Conservation (phyloP, 768 basidiomycete species). For the Lactarius hengduanensis region DNA sequence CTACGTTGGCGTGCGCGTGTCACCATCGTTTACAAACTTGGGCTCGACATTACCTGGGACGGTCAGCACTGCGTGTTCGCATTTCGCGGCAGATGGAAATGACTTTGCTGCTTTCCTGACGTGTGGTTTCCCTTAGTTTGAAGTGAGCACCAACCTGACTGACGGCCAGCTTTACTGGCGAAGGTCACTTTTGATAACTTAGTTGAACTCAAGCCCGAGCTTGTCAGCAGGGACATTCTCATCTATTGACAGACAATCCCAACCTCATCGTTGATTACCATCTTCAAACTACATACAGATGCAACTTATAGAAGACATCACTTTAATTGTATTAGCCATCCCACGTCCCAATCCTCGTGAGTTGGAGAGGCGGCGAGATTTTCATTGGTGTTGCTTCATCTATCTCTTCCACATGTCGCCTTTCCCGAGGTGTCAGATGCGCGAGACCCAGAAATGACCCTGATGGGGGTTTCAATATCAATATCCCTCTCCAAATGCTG, state of each 20-base stretch:
- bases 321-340: conserved; percentile 10
- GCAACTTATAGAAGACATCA: conserved; percentile 12
- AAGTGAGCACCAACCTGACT: neutral
- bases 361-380: conserved; percentile 13
- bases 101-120: conserved; percentile 11
- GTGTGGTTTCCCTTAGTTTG: neutral
- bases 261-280: too few relatives aligned
- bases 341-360: conserved; percentile 14
- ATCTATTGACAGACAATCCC: too few relatives aligned
- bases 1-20: conserved; percentile 12
- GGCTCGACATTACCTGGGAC: conserved; percentile 4
- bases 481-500: neutral
- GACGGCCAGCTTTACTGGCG: conserved; percentile 8
- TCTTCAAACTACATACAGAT: conserved; percentile 13
- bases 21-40: neutral
- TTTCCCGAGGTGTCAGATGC: neutral
- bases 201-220: conserved; percentile 5
- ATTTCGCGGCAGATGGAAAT: conserved; percentile 13
- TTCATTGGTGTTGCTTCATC: conserved; percentile 1
- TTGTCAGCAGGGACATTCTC: conserved; percentile 2
- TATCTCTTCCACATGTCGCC: neutral
- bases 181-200: conserved; percentile 9
- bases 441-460: conserved; percentile 12
- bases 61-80: conserved; percentile 11
- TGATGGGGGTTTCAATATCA: neutral